These are phyloP conservation scores for Aspergillus proliferans DNA, from an alignment of 2,329 filamentous ascomycete genomes.

Conservation along the genomic window DNA sequence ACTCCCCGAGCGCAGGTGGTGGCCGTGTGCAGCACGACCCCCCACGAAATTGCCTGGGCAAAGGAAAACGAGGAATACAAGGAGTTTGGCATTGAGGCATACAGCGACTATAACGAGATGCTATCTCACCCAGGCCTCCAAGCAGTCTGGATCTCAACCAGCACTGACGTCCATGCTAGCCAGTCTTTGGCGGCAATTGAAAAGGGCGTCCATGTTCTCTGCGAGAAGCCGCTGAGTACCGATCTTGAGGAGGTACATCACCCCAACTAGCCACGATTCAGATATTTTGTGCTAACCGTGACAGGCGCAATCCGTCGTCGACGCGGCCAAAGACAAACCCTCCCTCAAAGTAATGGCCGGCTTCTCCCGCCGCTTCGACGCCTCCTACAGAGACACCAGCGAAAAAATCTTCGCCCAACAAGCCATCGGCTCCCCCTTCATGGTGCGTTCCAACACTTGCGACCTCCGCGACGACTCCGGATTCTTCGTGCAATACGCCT, in stretches of 20 bases:
- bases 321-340: slow-evolving; percentile 45
- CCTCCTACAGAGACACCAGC: slow-evolving; percentile 53
- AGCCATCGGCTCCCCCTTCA: slow-evolving; percentile 49
- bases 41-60: slow-evolving; percentile 38
- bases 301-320: slow-evolving; percentile 51
- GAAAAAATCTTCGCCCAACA: slow-evolving; percentile 41
- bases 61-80: slow-evolving; percentile 34
- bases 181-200: slow-evolving; percentile 47
- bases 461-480: slow-evolving; percentile 55
- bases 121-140: slow-evolving; percentile 43
- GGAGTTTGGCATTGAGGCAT: slow-evolving; percentile 42
- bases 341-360: slow-evolving; percentile 56
- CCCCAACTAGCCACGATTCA: too few relatives aligned
- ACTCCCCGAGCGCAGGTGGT: slow-evolving; percentile 4
- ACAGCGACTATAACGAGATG: slow-evolving; percentile 46
- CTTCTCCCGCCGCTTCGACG: slow-evolving; percentile 56
- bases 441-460: slow-evolving; percentile 57
- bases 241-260: slow-evolving; percentile 45
- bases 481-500: slow-evolving; percentile 58
- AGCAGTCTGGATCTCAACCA: slow-evolving; percentile 45
- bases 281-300: background rate
- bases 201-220: slow-evolving; percentile 44
- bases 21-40: slow-evolving; percentile 16
- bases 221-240: slow-evolving; percentile 45
- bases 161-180: slow-evolving; percentile 46